Percentiles rank a stretch among this genome's conserved stretches.
phyloP scores from a whole-genome alignment of 768 basidiomycete genomes.

The Rhodotorula sphaerocarpa region DNA sequence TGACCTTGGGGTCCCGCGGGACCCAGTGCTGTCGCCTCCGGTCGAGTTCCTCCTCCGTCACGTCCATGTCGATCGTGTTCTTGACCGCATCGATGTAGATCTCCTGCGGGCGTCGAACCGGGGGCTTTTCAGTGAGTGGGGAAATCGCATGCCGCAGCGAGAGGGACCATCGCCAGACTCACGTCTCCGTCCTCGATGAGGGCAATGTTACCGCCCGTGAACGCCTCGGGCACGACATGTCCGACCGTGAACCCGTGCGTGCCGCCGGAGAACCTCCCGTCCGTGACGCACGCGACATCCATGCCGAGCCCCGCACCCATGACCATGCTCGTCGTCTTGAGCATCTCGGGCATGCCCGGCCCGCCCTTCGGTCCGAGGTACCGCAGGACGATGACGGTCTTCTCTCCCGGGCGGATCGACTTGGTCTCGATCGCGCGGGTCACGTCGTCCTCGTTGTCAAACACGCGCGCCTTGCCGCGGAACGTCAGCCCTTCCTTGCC shows the following conservation, averaged over 20 bases:
- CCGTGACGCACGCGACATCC: slow-evolving; percentile 93
- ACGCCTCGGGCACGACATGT: slow-evolving; percentile 70
- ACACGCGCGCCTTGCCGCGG: slow-evolving; percentile 82
- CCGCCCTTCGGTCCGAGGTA: slow-evolving; percentile 97
- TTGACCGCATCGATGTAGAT: slow-evolving; percentile 81
- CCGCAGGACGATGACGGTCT: slow-evolving; percentile 82
- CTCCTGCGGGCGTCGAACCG: slow-evolving; percentile 29
- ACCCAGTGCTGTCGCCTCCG: slow-evolving; percentile 64
- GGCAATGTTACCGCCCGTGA: slow-evolving; percentile 41
- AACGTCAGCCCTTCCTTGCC: slow-evolving; percentile 88
- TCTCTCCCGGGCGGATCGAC: slow-evolving; percentile 85
- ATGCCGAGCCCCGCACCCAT: slow-evolving; percentile 96
- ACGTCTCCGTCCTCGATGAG: slow-evolving; percentile 42
- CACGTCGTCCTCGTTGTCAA: slow-evolving; percentile 83
- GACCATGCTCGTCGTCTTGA: slow-evolving; percentile 83
- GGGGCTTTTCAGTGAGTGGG: neutral
- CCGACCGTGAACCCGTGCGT: slow-evolving; percentile 68
- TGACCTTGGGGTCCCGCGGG: slow-evolving; percentile 74
- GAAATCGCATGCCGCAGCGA: too few relatives aligned
- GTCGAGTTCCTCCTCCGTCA: slow-evolving; percentile 71
- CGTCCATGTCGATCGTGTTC: slow-evolving; percentile 66
- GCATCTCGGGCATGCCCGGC: slow-evolving; percentile 99
- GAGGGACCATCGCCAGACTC: slow-evolving; percentile 13
- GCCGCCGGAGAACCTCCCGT: slow-evolving; percentile 67
- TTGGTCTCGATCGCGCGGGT: slow-evolving; percentile 77